Conservation (phyloP, 176 grass and related monocot genomes). For the Alopecurus myosuroides region DNA sequence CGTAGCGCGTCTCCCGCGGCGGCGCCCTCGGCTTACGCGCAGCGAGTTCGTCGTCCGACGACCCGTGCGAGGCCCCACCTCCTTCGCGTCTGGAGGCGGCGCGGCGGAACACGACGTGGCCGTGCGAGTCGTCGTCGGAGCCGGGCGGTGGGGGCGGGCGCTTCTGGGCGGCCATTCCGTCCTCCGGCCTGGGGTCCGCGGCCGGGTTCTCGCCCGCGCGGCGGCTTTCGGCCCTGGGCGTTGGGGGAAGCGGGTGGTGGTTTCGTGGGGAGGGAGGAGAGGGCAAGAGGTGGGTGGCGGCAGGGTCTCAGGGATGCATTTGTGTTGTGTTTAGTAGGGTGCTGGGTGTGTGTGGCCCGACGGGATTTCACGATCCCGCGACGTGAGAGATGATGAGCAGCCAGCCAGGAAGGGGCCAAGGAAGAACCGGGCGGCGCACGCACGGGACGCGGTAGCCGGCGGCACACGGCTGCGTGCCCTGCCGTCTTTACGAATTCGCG, state of each 20-base stretch:
- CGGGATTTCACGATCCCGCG: too few relatives aligned
- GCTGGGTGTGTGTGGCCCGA: not conserved
- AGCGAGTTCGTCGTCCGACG: not conserved
- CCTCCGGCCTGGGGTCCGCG: not conserved
- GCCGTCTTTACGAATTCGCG: not conserved
- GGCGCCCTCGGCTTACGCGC: not conserved
- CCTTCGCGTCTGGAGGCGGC: too few relatives aligned
- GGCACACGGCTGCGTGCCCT: not conserved
- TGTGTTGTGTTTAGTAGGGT: not conserved
- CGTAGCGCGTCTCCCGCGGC: not conserved
- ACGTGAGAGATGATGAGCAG: constrained; percentile 3
- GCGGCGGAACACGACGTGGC: not conserved
- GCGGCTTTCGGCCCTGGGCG: constrained; percentile 13
- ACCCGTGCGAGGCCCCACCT: not conserved
- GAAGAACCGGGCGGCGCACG: not conserved
- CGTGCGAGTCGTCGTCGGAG: constrained; percentile 8
- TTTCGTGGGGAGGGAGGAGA: constrained; percentile 32
- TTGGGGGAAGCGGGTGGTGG: constrained; percentile 2
- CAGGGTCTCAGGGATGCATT: not conserved
- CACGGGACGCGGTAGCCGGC: not conserved
- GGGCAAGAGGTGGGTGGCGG: constrained; percentile 22
- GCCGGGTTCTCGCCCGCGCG: not conserved
- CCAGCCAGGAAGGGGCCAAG: not conserved
- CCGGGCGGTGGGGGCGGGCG: too few relatives aligned
- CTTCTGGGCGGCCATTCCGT: constrained; percentile 37